Conservation (phyloP, 2,329 filamentous ascomycete genomes). For the Aspergillus brunneoviolaceus region DNA sequence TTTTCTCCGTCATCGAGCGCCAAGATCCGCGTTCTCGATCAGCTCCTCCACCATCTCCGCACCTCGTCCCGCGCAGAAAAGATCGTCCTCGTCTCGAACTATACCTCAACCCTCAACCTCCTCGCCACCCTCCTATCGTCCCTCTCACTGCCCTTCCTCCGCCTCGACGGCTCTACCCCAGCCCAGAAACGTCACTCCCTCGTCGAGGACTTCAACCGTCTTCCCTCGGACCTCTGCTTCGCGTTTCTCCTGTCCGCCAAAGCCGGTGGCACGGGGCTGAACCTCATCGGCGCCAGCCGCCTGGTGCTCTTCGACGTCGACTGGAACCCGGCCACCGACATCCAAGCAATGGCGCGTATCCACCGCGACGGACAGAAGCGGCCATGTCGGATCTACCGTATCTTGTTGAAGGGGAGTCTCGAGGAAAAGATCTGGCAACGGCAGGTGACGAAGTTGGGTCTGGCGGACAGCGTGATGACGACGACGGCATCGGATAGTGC, state of each 20-base stretch:
- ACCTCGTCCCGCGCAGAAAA: slow-evolving; percentile 63
- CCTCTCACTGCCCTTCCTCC: slow-evolving; percentile 62
- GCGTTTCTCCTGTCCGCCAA: slow-evolving; percentile 73
- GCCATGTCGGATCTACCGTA: slow-evolving; percentile 67
- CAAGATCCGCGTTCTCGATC: slow-evolving; percentile 67
- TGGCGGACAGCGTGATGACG: slow-evolving; percentile 66
- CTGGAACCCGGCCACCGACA: slow-evolving; percentile 73
- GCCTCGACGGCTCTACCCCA: slow-evolving; percentile 68
- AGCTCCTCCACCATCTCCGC: slow-evolving; percentile 61
- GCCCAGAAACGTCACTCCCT: slow-evolving; percentile 63
- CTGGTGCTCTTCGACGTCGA: slow-evolving; percentile 72
- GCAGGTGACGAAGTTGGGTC: slow-evolving; percentile 68
- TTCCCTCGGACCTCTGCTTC: slow-evolving; percentile 56
- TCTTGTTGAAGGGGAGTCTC: slow-evolving; percentile 66
- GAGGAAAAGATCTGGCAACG: slow-evolving; percentile 76
- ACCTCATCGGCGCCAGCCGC: slow-evolving; percentile 68
- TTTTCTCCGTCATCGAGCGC: slow-evolving; percentile 59
- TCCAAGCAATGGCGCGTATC: slow-evolving; percentile 73
- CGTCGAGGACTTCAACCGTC: slow-evolving; percentile 69
- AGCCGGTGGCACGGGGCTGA: slow-evolving; percentile 68
- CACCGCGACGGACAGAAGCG: slow-evolving; percentile 70
- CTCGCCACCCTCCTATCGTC: slow-evolving; percentile 62
- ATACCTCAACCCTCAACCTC: slow-evolving; percentile 69
- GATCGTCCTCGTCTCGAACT: slow-evolving; percentile 73
- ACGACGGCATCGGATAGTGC: slow-evolving; percentile 46